These are phyloP conservation scores for Phytophthora pistaciae DNA, from an alignment of 352 stramenopile genomes.

Conservation along the genomic window DNA sequence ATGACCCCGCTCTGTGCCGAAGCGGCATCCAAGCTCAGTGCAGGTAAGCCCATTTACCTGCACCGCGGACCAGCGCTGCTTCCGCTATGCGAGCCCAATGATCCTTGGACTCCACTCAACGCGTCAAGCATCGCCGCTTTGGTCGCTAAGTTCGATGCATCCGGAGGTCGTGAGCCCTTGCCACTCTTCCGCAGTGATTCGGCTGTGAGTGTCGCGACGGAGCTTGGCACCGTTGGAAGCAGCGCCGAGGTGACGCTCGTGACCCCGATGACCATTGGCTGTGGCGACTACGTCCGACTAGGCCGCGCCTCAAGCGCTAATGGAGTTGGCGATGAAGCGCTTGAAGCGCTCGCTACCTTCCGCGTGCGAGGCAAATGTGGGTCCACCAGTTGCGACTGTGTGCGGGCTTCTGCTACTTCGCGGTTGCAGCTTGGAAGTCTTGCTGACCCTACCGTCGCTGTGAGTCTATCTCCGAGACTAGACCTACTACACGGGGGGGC, in stretches of 20 bases:
- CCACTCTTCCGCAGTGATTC: slow-evolving; percentile 71
- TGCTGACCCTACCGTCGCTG: slow-evolving; percentile 39
- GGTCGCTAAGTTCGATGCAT: slow-evolving; percentile 33
- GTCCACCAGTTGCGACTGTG: slow-evolving; percentile 54
- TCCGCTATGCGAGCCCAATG: slow-evolving; percentile 55
- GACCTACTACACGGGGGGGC: slow-evolving; percentile 44
- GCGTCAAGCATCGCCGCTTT: slow-evolving; percentile 34
- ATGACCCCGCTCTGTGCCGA: slow-evolving; percentile 43
- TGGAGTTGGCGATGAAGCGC: slow-evolving; percentile 11
- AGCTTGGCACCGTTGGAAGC: slow-evolving; percentile 44
- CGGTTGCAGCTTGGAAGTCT: slow-evolving; percentile 60
- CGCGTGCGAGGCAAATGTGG: slow-evolving; percentile 73
- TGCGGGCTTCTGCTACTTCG: slow-evolving; percentile 21
- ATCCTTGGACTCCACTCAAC: slow-evolving; percentile 66
- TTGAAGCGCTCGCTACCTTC: slow-evolving; percentile 49
- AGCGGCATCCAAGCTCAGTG: slow-evolving; percentile 31
- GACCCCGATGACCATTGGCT: slow-evolving; percentile 51
- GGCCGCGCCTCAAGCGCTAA: slow-evolving; percentile 44
- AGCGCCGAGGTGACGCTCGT: slow-evolving; percentile 47
- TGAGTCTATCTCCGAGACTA: slow-evolving; percentile 56
- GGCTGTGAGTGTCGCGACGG: slow-evolving; percentile 45
- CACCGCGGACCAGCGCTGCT: slow-evolving; percentile 78
- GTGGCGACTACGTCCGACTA: slow-evolving; percentile 76
- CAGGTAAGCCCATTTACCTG: slow-evolving; percentile 46
- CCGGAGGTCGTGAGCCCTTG: slow-evolving; percentile 51